Conservation (phyloP, 2,329 filamentous ascomycete species). For the Alternaria infectoria region DNA sequence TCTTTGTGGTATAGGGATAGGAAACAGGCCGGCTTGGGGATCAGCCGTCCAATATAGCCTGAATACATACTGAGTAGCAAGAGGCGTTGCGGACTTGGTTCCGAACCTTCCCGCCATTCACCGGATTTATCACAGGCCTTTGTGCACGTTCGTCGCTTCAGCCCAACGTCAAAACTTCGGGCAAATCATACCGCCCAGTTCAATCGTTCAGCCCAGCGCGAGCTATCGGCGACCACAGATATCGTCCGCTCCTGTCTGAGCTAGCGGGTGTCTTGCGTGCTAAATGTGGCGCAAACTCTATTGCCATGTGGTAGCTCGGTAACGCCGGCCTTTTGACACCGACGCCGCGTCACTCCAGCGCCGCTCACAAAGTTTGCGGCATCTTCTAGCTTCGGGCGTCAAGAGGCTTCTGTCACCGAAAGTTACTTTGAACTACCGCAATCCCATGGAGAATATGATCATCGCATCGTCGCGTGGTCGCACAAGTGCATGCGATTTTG, state of each 20-base stretch:
- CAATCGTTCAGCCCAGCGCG: background rate
- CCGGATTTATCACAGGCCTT: background rate
- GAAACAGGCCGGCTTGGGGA: background rate
- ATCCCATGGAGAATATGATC: background rate
- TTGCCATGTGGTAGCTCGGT: background rate
- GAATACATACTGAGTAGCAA: background rate
- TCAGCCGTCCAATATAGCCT: constrained; percentile 1
- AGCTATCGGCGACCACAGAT: background rate
- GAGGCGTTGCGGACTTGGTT: background rate
- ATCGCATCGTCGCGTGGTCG: background rate
- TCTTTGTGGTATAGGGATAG: background rate
- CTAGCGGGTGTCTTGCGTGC: background rate
- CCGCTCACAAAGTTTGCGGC: background rate
- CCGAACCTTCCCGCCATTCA: background rate
- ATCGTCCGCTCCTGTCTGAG: background rate
- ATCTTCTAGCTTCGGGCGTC: background rate
- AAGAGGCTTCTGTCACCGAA: background rate
- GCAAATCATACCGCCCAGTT: background rate
- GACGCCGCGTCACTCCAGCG: background rate
- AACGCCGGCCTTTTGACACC: background rate
- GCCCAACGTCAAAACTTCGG: constrained; percentile 1
- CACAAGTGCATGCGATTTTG: background rate
- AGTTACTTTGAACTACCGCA: background rate
- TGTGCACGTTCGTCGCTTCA: background rate
- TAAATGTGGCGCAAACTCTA: constrained; percentile 3